Base-by-base conservation (phyloP, 108 stramenopile genomes). In the Cyclotella atomus region DNA sequence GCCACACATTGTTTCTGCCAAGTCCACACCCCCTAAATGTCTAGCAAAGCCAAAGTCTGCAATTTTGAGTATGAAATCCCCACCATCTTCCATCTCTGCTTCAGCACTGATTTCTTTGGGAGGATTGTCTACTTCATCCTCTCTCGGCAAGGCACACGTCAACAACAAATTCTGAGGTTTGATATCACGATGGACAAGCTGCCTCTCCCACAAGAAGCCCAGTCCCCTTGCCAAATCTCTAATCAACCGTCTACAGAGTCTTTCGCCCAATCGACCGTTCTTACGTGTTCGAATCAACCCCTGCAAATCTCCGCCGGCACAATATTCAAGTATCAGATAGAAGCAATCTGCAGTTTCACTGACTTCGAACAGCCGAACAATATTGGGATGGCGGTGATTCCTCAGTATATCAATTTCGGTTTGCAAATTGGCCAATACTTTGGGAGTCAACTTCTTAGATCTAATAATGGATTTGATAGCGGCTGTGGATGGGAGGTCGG, bases 21-120 rank as follows among this genome's bases (percentile, higher is more conserved):
- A 71, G 1, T 94, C 90, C 6, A 91, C 87, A 28, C 88, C 85
- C 59, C 90, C 85, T 27, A 99, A 81, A 70, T 98, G 96, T 20
- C 97, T 65, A 1, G 97, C 98, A 83, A 99, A 99, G 4, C 98
- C 98, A 90, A 99, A 99, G 81, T 99, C 98, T 0, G 96, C 98
- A 80, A 97, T 96, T 71, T 98, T 97, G 2, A 98, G 72, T 29
- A 81, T 66, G 62, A 94, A 94, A 66, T 65, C 55, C 30, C 66
- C 56, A 15, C 60, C 35, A 21, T 75, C 65, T 2, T 47, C 41
- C 27, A 70, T 56, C 41, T 87, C 79, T 29, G 47, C 59, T 20
- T 71, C 73, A 3, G 66, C 75, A n/a, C 81, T 65, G 53, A 71
- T 62, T 29, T 72, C 75, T 44, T 77, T 79, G 5, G 88, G 73